phyloP scores from a whole-genome alignment of 1,284 basidiomycete genomes.

The Boletus semigastroideus region DNA sequence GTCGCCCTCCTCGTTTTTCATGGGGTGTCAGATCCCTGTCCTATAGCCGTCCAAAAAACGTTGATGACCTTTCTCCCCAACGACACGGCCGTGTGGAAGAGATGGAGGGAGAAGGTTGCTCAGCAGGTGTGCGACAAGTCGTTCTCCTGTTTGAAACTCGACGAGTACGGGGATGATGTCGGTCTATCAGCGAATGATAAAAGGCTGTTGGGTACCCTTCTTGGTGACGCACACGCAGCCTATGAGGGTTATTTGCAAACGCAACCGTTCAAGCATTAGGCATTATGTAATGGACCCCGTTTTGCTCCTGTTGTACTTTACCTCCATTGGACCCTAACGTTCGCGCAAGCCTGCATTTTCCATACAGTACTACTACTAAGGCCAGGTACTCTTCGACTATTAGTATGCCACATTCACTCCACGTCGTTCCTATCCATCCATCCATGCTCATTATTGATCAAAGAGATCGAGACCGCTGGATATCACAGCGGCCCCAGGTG shows the following conservation, averaged over 20 bases:
- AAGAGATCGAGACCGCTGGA: too few species aligned
- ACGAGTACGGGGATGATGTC: background rate
- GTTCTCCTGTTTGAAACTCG: background rate
- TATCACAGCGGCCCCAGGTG: background rate
- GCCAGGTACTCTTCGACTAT: too few species aligned
- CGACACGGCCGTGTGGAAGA: conserved; percentile 24
- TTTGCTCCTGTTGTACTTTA: background rate
- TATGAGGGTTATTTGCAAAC: conserved; percentile 11
- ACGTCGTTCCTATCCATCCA: too few species aligned
- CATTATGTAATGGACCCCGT: background rate
- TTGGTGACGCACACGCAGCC: conserved; percentile 11
- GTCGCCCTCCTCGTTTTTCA: conserved; percentile 18
- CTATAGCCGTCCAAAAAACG: conserved; percentile 7
- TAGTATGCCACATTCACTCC: too few species aligned
- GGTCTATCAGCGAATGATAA: background rate
- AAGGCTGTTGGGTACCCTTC: conserved; percentile 6
- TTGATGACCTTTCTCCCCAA: conserved; percentile 19
- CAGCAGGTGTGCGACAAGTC: conserved; percentile 9
- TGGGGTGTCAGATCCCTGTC: background rate
- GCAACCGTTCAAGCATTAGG: background rate
- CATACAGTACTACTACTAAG: too few species aligned
- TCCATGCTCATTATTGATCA: too few species aligned
- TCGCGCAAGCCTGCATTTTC: too few species aligned
- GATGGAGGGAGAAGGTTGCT: conserved; percentile 21
- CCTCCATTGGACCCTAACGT: background rate